Base-by-base conservation (phyloP, 2,329 filamentous ascomycete genomes). In the Claviceps monticola region DNA sequence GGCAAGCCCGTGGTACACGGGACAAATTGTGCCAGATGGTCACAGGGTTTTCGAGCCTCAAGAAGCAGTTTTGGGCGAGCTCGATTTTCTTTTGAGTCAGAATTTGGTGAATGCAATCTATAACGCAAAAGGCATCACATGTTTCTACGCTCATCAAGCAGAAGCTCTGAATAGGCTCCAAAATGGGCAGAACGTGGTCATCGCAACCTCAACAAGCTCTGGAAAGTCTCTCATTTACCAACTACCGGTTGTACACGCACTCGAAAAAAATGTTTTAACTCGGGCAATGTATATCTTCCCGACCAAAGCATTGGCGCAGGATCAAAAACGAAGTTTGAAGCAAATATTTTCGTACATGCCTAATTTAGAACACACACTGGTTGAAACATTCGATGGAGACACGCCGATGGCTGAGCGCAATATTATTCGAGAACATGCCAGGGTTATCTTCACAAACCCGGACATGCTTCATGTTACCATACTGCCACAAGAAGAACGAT, bases 171-270 rank as follows among this genome's bases (percentile, higher is more conserved):
- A 98, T 62, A 80, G 84, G 54, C 72, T 98, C 1, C 76, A 91
- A 52, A 79, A 84, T 3, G 91, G 89, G 0, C 79, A 84, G 39
- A 83, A 96, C 64, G 88, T 97, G 14, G 91, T 98, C 49, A 84
- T 98, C 1, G 84, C 90, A 1, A 98, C 93, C 0, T 95, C 91
- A 0, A 98, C 93, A 0, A 95, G 88, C 62, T 98, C 93, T 1
- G 93, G 93, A 11, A 98, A 98, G 66, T 96, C 89, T 5, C 71
- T 98, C n/a, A 96, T 98, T 55, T 98, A 97, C 62, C 93, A 98
- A 62, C 77, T 98, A 16, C 93, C 93, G 0, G 88, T 98, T 45
- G 70, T 98, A 11, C 82, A 95, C 62, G 85, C 88, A 48, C 71
- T 98, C 2, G 91, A 98, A 65, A 73, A 80, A 50, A 86, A 97